Conservation (phyloP, 768 basidiomycete species). For the Amanita phalloides region DNA sequence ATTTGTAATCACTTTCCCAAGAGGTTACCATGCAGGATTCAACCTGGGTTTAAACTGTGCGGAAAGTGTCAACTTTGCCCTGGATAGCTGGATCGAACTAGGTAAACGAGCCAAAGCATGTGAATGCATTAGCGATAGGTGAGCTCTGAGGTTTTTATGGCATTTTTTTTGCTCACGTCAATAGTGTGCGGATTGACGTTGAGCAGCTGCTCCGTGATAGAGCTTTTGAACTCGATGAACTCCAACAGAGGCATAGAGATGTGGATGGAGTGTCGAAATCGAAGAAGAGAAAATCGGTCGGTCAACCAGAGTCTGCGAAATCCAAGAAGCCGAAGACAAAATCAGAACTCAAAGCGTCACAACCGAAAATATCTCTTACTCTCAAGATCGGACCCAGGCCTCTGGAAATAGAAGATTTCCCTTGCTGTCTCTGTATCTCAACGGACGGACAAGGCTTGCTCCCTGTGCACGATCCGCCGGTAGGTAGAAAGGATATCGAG, state of each 20-base stretch:
- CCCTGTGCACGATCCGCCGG: slow-evolving; percentile 58
- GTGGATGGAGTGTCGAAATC: slow-evolving; percentile 15
- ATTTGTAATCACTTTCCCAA: slow-evolving; percentile 91
- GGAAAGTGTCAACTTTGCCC: slow-evolving; percentile 93
- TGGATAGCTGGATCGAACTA: slow-evolving; percentile 88
- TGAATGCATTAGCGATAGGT: slow-evolving; percentile 69
- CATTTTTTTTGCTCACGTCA: slow-evolving; percentile 1
- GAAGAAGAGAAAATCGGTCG: slow-evolving; percentile 32
- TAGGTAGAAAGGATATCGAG: slow-evolving; percentile 38
- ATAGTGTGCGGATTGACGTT: slow-evolving; percentile 88
- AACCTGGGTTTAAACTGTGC: slow-evolving; percentile 96
- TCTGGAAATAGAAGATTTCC: slow-evolving; percentile 41
- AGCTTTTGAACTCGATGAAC: slow-evolving; percentile 31
- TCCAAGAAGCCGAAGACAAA: slow-evolving; percentile 30
- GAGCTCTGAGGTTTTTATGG: slow-evolving; percentile 6
- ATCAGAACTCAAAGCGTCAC: slow-evolving; percentile 11
- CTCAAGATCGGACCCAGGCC: slow-evolving; percentile 61
- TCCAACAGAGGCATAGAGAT: slow-evolving; percentile 11
- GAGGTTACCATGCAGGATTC: slow-evolving; percentile 95
- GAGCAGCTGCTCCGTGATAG: slow-evolving; percentile 71
- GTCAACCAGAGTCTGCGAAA: slow-evolving; percentile 23
- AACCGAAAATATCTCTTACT: slow-evolving; percentile 41
- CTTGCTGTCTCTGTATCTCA: slow-evolving; percentile 63
- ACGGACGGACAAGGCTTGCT: slow-evolving; percentile 42
- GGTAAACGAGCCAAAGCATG: slow-evolving; percentile 75